Conservation (phyloP, 805 yeast genomes). For the Candida andamanensis region DNA sequence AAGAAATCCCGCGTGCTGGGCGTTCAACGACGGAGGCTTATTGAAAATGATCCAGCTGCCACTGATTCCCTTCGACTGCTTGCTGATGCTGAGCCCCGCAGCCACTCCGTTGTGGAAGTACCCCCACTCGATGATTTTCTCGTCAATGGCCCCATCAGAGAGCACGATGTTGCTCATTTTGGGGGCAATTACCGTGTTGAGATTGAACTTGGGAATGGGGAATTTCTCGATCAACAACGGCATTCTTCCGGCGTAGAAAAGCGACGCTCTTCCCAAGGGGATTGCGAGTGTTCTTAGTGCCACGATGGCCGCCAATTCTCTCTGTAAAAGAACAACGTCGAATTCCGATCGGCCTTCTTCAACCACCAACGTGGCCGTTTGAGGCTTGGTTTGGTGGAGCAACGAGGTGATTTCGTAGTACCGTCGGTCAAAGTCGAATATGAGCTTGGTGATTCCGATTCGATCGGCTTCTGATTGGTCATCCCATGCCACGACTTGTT, state of each 20-base stretch:
- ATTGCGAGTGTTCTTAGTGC: slow-evolving; percentile 70
- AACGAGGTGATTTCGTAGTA: slow-evolving; percentile 71
- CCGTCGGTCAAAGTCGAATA: slow-evolving; percentile 75
- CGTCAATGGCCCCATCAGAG: slow-evolving; percentile 49
- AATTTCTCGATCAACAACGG: slow-evolving; percentile 85
- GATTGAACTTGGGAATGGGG: slow-evolving; percentile 70
- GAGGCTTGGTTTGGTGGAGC: slow-evolving; percentile 65
- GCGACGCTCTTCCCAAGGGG: slow-evolving; percentile 74
- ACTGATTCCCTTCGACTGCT: slow-evolving; percentile 59
- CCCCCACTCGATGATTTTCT: slow-evolving; percentile 66
- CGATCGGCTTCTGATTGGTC: slow-evolving; percentile 67
- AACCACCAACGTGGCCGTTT: slow-evolving; percentile 40
- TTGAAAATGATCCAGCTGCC: slow-evolving; percentile 93
- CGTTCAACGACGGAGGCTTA: slow-evolving; percentile 61
- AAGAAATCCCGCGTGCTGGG: slow-evolving; percentile 94
- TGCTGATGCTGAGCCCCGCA: slow-evolving; percentile 73
- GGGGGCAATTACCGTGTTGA: slow-evolving; percentile 62
- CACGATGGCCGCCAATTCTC: slow-evolving; percentile 54
- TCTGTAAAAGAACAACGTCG: slow-evolving; percentile 49
- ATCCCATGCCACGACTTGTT: slow-evolving; percentile 58
- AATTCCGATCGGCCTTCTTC: slow-evolving; percentile 47
- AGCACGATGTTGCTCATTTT: slow-evolving; percentile 57
- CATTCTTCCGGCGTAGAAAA: slow-evolving; percentile 59
- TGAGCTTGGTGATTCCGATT: slow-evolving; percentile 59
- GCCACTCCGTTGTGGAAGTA: slow-evolving; percentile 90